Percentiles rank a stretch among this genome's conserved stretches.
phyloP scores from a whole-genome alignment of 2,329 filamentous ascomycete genomes.

The Exophiala viscosa region DNA sequence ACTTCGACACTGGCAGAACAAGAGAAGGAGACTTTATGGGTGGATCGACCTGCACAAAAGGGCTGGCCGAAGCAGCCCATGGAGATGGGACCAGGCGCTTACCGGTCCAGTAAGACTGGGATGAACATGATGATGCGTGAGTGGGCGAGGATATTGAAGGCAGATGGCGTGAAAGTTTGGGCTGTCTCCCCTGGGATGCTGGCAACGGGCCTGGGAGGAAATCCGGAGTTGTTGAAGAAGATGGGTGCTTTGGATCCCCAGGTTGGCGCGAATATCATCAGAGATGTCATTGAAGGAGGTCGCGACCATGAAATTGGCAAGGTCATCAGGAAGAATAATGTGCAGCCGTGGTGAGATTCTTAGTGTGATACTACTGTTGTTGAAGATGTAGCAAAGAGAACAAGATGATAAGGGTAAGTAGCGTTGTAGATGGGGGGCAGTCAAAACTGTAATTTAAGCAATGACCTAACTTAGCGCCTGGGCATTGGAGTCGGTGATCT shows the following conservation, averaged over 20 bases:
- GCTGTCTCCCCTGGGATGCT: conserved; percentile 48
- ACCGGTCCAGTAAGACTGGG: conserved; percentile 43
- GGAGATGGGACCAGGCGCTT: conserved; percentile 29
- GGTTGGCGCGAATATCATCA: conserved; percentile 32
- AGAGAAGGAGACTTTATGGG: conserved; percentile 29
- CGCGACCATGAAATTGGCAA: conserved; percentile 35
- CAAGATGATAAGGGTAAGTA: no score
- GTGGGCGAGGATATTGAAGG: conserved; percentile 41
- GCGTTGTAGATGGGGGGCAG: no score
- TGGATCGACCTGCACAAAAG: conserved; percentile 41
- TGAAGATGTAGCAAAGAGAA: no score
- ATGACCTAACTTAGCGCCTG: no score
- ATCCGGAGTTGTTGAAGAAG: conserved; percentile 26
- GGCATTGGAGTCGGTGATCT: no score
- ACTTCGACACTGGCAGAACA: conserved; percentile 36
- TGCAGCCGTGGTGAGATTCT: conserved; percentile 22
- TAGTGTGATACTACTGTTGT: no score
- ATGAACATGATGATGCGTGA: conserved; percentile 51
- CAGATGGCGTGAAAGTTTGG: conserved; percentile 52
- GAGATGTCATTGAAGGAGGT: conserved; percentile 29
- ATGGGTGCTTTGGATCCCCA: conserved; percentile 33
- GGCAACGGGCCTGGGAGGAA: conserved; percentile 44
- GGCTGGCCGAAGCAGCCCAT: conserved; percentile 45
- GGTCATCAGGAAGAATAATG: conserved; percentile 30
- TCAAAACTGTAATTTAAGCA: no score